Evolutionary conservation across 352 stramenopile species (phyloP).

Genomic region (Pythium aphanidermatum): DNA sequence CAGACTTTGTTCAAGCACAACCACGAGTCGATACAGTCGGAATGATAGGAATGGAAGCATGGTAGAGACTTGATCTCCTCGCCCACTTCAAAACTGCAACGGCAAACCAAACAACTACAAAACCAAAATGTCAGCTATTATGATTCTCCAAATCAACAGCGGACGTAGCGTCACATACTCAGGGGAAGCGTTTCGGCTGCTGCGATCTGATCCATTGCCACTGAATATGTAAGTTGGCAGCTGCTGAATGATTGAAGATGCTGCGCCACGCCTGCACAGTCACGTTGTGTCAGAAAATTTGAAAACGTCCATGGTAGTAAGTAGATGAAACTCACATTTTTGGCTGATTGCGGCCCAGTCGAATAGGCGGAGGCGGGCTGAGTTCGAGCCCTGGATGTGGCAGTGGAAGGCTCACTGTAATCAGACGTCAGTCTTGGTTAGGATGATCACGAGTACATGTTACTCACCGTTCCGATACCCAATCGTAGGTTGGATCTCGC

Average conservation of each 20-base stretch:
- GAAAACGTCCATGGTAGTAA: not conserved
- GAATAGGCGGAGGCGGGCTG: conserved; percentile 12
- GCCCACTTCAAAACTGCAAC: conserved; percentile 82
- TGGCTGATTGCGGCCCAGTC: conserved; percentile 25
- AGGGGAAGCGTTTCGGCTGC: conserved; percentile 31
- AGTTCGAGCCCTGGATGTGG: conserved; percentile 23
- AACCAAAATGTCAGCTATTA: too few species aligned
- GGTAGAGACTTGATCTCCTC: conserved; percentile 92
- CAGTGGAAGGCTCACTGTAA: conserved; percentile 51
- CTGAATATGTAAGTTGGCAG: conserved; percentile 78
- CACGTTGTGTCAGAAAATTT: not conserved
- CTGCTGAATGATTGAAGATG: conserved; percentile 63
- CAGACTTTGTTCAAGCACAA: conserved; percentile 90
- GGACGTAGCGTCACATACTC: too few species aligned
- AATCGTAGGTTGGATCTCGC: conserved; percentile 25
- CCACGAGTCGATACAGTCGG: conserved; percentile 91
- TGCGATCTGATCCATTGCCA: conserved; percentile 29
- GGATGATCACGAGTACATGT: not conserved
- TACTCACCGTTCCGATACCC: conserved; percentile 31
- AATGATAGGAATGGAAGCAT: conserved; percentile 93
- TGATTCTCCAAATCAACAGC: too few species aligned
- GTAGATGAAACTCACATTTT: conserved; percentile 15
- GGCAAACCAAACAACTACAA: conserved; percentile 89
- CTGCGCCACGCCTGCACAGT: conserved; percentile 45
- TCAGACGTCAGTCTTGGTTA: not conserved